Percentiles rank a stretch among this genome's conserved stretches.
Conservation (phyloP, 31 red algal genomes). For the Asparagopsis taxiformis region DNA sequence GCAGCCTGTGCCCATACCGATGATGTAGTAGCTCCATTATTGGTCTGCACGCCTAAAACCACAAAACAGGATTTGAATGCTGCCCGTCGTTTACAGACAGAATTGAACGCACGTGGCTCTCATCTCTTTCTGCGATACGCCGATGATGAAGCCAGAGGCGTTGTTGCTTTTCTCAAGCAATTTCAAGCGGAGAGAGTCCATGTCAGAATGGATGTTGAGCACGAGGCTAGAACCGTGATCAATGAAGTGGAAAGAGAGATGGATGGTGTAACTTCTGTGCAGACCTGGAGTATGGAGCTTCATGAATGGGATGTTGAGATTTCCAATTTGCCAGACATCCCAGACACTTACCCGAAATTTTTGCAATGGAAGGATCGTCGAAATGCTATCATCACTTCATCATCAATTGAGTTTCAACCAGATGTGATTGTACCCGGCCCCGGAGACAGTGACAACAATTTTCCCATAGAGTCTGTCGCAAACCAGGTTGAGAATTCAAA, state of each 20-base stretch:
- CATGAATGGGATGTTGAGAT: conserved; percentile 30
- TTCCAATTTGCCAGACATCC: conserved; percentile 5
- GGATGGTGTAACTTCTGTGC: conserved; percentile 4
- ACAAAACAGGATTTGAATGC: conserved; percentile 14
- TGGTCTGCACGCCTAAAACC: conserved; percentile 43
- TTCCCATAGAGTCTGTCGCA: background rate
- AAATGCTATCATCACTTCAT: background rate
- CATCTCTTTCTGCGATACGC: conserved; percentile 40
- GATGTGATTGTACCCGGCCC: conserved; percentile 12
- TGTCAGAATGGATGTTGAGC: conserved; percentile 50
- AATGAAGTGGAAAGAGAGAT: conserved; percentile 11
- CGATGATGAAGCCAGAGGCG: conserved; percentile 25
- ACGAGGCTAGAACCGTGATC: conserved; percentile 31
- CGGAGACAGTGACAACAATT: background rate
- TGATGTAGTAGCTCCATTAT: conserved; percentile 33
- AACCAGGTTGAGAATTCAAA: background rate
- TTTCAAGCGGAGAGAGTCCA: conserved; percentile 44
- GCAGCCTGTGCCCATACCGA: conserved; percentile 22
- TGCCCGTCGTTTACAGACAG: conserved; percentile 20
- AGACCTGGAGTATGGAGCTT: conserved; percentile 27
- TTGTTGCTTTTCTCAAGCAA: conserved; percentile 26
- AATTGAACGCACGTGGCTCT: conserved; percentile 39
- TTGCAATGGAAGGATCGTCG: conserved; percentile 17
- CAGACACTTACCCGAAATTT: conserved; percentile 50
- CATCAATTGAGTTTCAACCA: conserved; percentile 1